phyloP scores from a whole-genome alignment of 768 basidiomycete species.

The Mycena chlorophos region DNA sequence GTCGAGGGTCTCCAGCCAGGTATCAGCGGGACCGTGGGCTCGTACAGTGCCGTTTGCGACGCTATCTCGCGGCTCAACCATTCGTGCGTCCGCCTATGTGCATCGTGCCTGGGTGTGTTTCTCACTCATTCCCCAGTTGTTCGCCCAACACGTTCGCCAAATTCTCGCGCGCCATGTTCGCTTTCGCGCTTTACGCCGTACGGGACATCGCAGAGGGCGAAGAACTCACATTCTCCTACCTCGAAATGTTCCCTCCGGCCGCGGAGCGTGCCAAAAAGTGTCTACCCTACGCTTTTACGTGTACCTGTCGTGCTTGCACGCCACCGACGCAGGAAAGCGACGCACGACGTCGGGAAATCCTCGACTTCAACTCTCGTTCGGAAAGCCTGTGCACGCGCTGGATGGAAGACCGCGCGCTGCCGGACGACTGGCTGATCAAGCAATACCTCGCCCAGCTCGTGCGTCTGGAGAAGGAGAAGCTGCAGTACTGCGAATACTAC shows the following conservation, averaged over 20 bases:
- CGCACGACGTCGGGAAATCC: not conserved
- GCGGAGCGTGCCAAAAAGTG: slow-evolving; percentile 30
- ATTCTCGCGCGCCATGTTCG: slow-evolving; percentile 32
- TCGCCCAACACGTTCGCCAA: slow-evolving; percentile 22
- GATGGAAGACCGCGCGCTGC: not conserved
- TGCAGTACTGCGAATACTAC: not conserved
- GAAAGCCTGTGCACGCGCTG: too few species aligned
- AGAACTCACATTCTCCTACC: slow-evolving; percentile 35
- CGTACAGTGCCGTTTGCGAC: slow-evolving; percentile 30
- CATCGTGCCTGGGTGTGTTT: not conserved
- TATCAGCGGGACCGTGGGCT: slow-evolving; percentile 10
- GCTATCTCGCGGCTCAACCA: slow-evolving; percentile 39
- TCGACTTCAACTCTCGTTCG: not conserved
- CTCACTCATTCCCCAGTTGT: slow-evolving; percentile 3
- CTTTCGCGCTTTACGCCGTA: slow-evolving; percentile 28
- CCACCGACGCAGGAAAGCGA: not conserved
- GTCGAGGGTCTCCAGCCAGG: slow-evolving; percentile 22
- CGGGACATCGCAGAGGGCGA: slow-evolving; percentile 33
- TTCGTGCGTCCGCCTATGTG: slow-evolving; percentile 25
- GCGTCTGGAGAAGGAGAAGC: not conserved
- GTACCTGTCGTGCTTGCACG: not conserved
- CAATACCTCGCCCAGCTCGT: not conserved
- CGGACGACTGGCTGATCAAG: not conserved
- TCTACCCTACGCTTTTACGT: not conserved
- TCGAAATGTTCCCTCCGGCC: slow-evolving; percentile 9